Evolutionary conservation across 2,329 filamentous ascomycete species (phyloP), one percentile per base, ranked within the genome.

Genomic region (Trichocomaceae sp.): DNA sequence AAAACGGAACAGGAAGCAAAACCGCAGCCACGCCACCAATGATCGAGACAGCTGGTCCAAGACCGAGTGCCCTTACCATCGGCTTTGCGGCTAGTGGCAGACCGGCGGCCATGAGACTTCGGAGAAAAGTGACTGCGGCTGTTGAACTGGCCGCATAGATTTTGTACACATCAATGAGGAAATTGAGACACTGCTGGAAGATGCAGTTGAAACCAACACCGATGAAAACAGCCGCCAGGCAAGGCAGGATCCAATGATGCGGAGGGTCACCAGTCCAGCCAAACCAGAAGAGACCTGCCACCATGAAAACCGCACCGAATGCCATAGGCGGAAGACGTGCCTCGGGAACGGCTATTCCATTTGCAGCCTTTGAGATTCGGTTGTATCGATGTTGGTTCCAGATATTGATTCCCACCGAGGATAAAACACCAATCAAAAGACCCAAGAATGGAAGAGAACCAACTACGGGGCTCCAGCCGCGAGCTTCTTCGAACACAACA

Each of bases 121-220:
- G 64, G 9, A 77, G 60, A 56, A 77, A 73, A 0, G 74, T 78
- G 41, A 75, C 73, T 1, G 73, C 72, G 0, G 72, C 70, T 0
- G 70, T 70, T 1, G 74, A 71, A 35, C 68, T 72, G 1, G 75
- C 74, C 1, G 74, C 74, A 56, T 75, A 77, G 1, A 65, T 57
- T 5, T 62, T 64, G 47, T 72, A 74, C 1, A 64, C 64, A 50
- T 75, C 72, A 19, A 77, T 69, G 1, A 78, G 64, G 47, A 72
- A 77, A 57, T 77, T 78, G 55, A 79, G 68, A 50, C 73, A 75
- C 59, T 74, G 73, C 55, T 76, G 73, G 58, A 77, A 77, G 23
- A 75, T 70, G 6, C 70, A 65, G 55, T 72, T 76, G 64, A 77
- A 77, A 13, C 76, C 76, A 4, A 68, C 69, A 1, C 75, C 76